phyloP scores from a whole-genome alignment of 23 red algal genomes.

The Gracilaria vermiculophylla region DNA sequence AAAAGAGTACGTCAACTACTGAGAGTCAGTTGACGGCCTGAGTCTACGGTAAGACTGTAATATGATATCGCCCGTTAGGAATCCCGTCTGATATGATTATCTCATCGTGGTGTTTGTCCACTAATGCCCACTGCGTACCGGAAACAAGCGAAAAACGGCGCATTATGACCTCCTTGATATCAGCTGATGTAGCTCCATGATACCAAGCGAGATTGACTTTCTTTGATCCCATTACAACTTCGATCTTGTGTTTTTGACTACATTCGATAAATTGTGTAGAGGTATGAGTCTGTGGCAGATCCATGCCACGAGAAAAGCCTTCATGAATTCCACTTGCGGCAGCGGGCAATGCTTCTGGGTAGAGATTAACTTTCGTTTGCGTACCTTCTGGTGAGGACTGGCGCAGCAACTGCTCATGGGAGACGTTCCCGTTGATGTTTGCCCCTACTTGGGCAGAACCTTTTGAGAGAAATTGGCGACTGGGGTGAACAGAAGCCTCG shows the following conservation, averaged over 20 bases:
- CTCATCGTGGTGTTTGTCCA: slow-evolving; percentile 54
- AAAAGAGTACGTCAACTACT: too few relatives aligned
- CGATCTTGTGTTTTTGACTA: slow-evolving; percentile 48
- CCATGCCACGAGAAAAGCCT: background rate
- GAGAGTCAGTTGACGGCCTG: too few relatives aligned
- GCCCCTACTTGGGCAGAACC: background rate
- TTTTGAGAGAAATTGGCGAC: background rate
- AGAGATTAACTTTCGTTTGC: background rate
- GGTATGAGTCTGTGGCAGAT: background rate
- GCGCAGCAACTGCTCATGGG: background rate
- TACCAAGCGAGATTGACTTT: slow-evolving; percentile 55
- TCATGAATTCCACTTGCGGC: background rate
- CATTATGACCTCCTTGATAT: slow-evolving; percentile 50
- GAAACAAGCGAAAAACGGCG: slow-evolving; percentile 46
- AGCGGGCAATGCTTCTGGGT: background rate
- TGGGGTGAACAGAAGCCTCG: background rate
- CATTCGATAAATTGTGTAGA: background rate
- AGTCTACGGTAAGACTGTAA: slow-evolving; percentile 22
- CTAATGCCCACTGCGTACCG: slow-evolving; percentile 45
- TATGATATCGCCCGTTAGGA: slow-evolving; percentile 47
- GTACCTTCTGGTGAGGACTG: background rate
- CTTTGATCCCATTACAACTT: slow-evolving; percentile 30
- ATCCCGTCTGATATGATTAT: slow-evolving; percentile 49
- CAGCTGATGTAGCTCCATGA: slow-evolving; percentile 24
- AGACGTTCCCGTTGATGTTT: background rate